Base-by-base conservation (phyloP, 2,329 filamentous ascomycete genomes). In the Aspergillus carbonarius region DNA sequence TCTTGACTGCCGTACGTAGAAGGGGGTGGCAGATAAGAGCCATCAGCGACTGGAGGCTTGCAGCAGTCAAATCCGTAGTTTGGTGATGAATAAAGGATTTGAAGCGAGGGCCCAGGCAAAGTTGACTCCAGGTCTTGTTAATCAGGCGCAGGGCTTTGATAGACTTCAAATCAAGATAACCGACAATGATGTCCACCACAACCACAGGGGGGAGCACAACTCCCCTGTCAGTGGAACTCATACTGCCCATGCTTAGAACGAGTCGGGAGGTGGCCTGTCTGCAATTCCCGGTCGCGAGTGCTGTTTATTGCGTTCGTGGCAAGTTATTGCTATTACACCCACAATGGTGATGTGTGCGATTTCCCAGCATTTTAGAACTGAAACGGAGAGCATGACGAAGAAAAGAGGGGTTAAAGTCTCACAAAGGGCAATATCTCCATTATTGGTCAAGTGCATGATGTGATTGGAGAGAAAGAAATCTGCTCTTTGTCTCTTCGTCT, bases 221-320 rank as follows among this genome's bases (percentile, higher is more conserved):
- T 3, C 7, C 3, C 4, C 10, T 40, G 4, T 5, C 5, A 10
- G 3, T 9, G 4, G 7, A 0, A 3, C 1, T 0, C 2, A 40
- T 40, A 12, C 17, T 40, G 9, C 8, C 17, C 18, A 18, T 40
- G 8, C n/a, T n/a, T n/a, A n/a, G n/a, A n/a, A n/a, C n/a, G n/a
- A n/a, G n/a, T n/a, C n/a, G n/a, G n/a, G n/a, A n/a, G n/a, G n/a
- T n/a, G n/a, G n/a, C n/a, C n/a, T n/a, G n/a, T n/a, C n/a, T n/a
- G n/a, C n/a, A n/a, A n/a, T n/a, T n/a, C n/a, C n/a, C n/a, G n/a
- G n/a, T n/a, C n/a, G n/a, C n/a, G n/a, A n/a, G n/a, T n/a, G n/a
- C n/a, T n/a, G n/a, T n/a, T n/a, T n/a, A n/a, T n/a, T n/a, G n/a
- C n/a, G n/a, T n/a, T n/a, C n/a, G n/a, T n/a, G n/a, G n/a, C n/a